Base-by-base conservation (phyloP, 164 flowering plant species). In the Vitis riparia region DNA sequence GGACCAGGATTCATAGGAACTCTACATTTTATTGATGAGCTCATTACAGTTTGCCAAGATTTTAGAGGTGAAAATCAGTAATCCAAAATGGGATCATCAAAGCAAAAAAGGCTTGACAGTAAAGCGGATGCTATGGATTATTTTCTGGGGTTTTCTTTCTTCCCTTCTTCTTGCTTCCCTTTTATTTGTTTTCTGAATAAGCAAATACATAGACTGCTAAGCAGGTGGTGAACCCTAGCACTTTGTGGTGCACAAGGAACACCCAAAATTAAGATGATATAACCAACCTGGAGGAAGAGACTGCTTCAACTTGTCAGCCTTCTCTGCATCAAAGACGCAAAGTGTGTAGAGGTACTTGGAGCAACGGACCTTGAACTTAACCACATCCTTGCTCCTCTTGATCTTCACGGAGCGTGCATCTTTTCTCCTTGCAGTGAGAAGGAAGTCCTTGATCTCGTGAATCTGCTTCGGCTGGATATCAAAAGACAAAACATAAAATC, bases 351-450 rank as follows among this genome's bases (percentile, higher is more conserved):
- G 84, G 78, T 88, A 90, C 81, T 82, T 86, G 68, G 93, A 87
- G 82, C 93, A 89, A 19, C 94, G 85, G 50, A 88, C 95, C 86
- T 90, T 90, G 80, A 90, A 90, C 84, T 90, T 90, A 37, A 88
- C 91, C n/a, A 81, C 92, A 80, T 85, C 90, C 63, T 81, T 90
- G 86, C 86, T 90, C 77, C 80, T 84, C 85, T 88, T 90, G 52
- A 90, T 90, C 65, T 85, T 90, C 72, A 88, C 89, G 11, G 92
- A 88, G 5, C 87, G 84, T 27, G 95, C 95, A 85, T 90, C 95
- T 59, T 88, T 88, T 87, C 95, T 88, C 71, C 92, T 84, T 10
- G 92, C 95, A 8, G 92, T 90, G 55, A 90, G 92, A 81, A 90
- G 92, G 82, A 90, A 90, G 56, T 90, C 95, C 88, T 90, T 90